Conservation (phyloP, 306 rosid species). For the Cicer judaicum region DNA sequence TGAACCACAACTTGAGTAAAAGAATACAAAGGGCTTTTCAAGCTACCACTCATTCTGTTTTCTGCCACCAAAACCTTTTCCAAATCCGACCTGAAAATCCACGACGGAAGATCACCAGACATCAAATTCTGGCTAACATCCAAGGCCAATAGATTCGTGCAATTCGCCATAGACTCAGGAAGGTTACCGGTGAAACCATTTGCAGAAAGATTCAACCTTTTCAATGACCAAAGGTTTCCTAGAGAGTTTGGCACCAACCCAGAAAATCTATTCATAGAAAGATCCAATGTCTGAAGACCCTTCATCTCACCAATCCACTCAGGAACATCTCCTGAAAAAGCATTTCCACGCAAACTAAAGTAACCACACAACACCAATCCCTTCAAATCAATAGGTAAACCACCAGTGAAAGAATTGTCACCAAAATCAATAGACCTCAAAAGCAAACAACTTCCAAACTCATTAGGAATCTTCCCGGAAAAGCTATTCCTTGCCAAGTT, state of each 20-base stretch:
- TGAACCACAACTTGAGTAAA: constrained; percentile 53
- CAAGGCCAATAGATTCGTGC: constrained; percentile 62
- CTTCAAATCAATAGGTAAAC: constrained; percentile 71
- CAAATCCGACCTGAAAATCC: constrained; percentile 71
- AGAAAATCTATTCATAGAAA: constrained; percentile 71
- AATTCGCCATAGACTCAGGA: constrained; percentile 69
- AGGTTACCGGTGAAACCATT: constrained; percentile 75
- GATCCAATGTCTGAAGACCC: constrained; percentile 74
- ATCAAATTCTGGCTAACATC: constrained; percentile 77
- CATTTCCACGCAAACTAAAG: constrained; percentile 64
- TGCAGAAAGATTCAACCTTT: constrained; percentile 67
- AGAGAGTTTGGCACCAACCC: constrained; percentile 72
- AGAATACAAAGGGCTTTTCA: constrained; percentile 44
- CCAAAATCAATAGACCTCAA: constrained; percentile 86
- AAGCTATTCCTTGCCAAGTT: constrained; percentile 69
- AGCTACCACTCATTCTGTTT: constrained; percentile 42
- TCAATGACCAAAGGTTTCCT: constrained; percentile 70
- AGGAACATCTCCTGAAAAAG: constrained; percentile 76
- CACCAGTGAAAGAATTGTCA: constrained; percentile 72
- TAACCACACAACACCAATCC: constrained; percentile 64
- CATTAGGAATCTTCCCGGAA: constrained; percentile 73
- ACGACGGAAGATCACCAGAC: constrained; percentile 74
- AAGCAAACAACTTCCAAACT: constrained; percentile 86
- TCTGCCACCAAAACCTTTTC: constrained; percentile 62
- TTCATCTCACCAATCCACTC: constrained; percentile 84